Base-by-base conservation (phyloP, 768 basidiomycete species). In the Sutorius australiensis region DNA sequence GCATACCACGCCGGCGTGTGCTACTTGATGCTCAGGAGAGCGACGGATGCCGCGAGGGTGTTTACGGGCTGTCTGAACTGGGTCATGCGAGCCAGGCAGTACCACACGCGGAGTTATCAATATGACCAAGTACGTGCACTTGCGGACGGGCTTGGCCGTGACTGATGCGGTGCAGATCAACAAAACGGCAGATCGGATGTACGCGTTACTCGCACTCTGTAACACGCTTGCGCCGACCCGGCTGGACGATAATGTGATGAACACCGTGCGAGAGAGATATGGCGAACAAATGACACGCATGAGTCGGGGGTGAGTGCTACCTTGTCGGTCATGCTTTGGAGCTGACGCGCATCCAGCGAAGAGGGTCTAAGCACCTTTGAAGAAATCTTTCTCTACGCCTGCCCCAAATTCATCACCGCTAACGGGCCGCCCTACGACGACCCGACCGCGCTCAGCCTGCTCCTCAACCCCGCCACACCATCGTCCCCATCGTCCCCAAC, bases 161-260 rank as follows among this genome's bases (percentile, higher is more conserved):
- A 32, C 40, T 56, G 34, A 54, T 44, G 7, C 16, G 24, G 24
- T 3, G 34, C 61, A 92, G 90, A 97, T 99, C 72, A 93, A 87
- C 75, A 98, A 98, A 78, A 95, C 90, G 16, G 95, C 92, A 3
- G 97, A 99, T 66, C 78, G 97, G 42, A 99, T 98, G 95, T 95
- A 98, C 63, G 94, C 94, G 6, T 72, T 99, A 31, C 90, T 98
- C 57, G 92, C 94, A 7, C 84, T 99, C 54, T 95, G 93, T 74
- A 89, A 92, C 60, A 88, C 91, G 1, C 80, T 98, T 9, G 93
- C 94, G 3, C 95, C 97, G 2, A 94, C 87, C 51, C 80, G 94
- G 52, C 75, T 95, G 56, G 95, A 98, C 64, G 95, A 97, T 67
- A 93, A 92, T 66, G 94, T 95, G 65, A 86, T 92, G 71, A 87